Base-by-base conservation (phyloP, 2,329 filamentous ascomycete species). In the Penicillium concentricum region DNA sequence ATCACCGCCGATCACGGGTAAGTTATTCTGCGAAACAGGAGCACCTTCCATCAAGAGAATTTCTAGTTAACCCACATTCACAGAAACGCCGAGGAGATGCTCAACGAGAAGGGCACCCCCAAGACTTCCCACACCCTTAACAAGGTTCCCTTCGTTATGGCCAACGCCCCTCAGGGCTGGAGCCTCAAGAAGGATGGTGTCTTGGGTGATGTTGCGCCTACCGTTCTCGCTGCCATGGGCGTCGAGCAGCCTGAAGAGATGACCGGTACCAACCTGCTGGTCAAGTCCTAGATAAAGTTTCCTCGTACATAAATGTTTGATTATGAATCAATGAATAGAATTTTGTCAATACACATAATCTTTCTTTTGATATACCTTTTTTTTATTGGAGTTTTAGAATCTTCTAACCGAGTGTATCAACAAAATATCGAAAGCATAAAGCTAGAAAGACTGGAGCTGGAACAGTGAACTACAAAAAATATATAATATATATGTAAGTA, bases 101-200 rank as follows among this genome's bases (percentile, higher is more conserved):
- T 97, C 78, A 97, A 92, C 73, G 81, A 90, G 67, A 90, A 97
- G 74, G 92, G 92, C 74, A 96, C 91, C 74, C 94, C 94, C 68
- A 99, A 99, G 86, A 99, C 94, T 9, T 93, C 90, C 50, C 94
- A 99, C 82, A 99, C 94, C 44, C 92, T 89, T 65, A 99, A 99
- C 84, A 94, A 94, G 77, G 94, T 99, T 51, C 94, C 94, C 10
- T 93, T 99, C 74, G 86, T 97, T 77, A 96, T 99, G 92, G 91
- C 92, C 74, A 99, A 97, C 74, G 92, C 92, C 9, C 94, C 94
- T 39, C 84, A 89, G 72, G 90, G 90, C 67, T 97, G 89, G 88
- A 91, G 86, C 68, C 80, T 99, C 82, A 88, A 92, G 79, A 82
- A 85, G 56, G 87, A 87, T 59, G 93, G 92, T 70, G 94, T 99